Evolutionary conservation across 768 basidiomycete genomes (phyloP).

Genomic region (Lactarius hatsudake): DNA sequence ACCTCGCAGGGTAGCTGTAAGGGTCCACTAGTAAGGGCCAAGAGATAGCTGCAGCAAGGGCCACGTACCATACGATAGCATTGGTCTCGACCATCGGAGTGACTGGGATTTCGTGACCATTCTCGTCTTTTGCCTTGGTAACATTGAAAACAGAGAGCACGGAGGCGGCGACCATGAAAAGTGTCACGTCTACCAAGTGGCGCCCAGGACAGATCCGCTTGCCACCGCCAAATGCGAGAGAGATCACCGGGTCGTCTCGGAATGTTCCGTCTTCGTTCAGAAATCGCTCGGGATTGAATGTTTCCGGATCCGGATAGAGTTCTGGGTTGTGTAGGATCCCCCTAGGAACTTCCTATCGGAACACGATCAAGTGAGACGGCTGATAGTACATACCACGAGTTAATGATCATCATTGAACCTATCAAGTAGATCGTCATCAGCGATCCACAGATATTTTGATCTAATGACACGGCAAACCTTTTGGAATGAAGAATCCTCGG

Average conservation of each 20-base stretch:
- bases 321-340: slow-evolving; percentile 3
- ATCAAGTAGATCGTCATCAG: neutral
- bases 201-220: neutral
- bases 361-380: no score
- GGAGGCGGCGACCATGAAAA: slow-evolving; percentile 2
- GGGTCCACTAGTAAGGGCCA: no score
- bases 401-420: slow-evolving; percentile 20
- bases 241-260: slow-evolving; percentile 7
- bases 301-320: neutral
- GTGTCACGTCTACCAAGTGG: neutral
- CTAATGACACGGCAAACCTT: no score
- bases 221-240: slow-evolving; percentile 13
- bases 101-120: slow-evolving; percentile 8
- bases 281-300: slow-evolving; percentile 29
- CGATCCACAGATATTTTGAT: neutral
- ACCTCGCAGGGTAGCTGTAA: no score
- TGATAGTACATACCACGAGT: no score
- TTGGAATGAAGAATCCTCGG: no score
- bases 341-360: no score
- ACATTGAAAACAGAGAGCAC: slow-evolving; percentile 8
- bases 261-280: slow-evolving; percentile 20
- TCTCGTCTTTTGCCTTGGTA: slow-evolving; percentile 6
- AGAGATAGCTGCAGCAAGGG: no score
- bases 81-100: no score
- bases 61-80: neutral